Base-by-base conservation (phyloP, 2,329 filamentous ascomycete genomes). In the Macrophomina pseudophaseolina region DNA sequence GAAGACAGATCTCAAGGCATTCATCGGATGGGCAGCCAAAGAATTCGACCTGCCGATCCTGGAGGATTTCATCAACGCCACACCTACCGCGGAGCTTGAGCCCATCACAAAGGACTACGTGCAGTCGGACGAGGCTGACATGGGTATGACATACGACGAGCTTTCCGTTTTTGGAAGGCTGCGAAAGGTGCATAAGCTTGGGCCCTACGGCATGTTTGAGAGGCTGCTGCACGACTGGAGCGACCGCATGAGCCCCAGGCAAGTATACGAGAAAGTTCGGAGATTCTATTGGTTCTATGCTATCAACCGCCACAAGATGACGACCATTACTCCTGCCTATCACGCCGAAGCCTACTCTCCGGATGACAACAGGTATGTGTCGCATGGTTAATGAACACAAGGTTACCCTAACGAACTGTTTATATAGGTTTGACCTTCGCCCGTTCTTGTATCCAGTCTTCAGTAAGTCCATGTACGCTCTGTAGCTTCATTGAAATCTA, bases 1-100 rank as follows among this genome's bases (percentile, higher is more conserved):
- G 66, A 93, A 92, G 76, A 87, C 83, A 1, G 91, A 93, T 71
- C 80, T 92, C 1, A 91, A 91, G 75, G 79, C 84, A 9, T 93
- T 94, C 78, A 90, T 93, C 67, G 80, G 79, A n/a, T 93, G 87
- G 83, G 74, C 76, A 0, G 51, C 68, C 1, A 69, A 51, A 0
- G 69, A 83, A 42, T 92, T 91, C 72, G 76, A 84, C 5, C 77
- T 94, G 1, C 88, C 89, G 0, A 86, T 90, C 64, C 83, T 93
- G 1, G 76, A 86, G 9, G 83, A 87, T 9, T 94, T 93, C 79
- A 76, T 93, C 63, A 71, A 74, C 23, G 77, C 81, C 5, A 79
- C 80, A 0, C 82, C 81, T 3, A 84, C 81, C 0, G 81, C 81
- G 11, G 81, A 84, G 68, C 78, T 84, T 73, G 86, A 90, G 71